Evolutionary conservation across 2,329 filamentous ascomycete genomes (phyloP), one percentile per base, ranked within the genome.

Genomic region (Fusarium sp.): DNA sequence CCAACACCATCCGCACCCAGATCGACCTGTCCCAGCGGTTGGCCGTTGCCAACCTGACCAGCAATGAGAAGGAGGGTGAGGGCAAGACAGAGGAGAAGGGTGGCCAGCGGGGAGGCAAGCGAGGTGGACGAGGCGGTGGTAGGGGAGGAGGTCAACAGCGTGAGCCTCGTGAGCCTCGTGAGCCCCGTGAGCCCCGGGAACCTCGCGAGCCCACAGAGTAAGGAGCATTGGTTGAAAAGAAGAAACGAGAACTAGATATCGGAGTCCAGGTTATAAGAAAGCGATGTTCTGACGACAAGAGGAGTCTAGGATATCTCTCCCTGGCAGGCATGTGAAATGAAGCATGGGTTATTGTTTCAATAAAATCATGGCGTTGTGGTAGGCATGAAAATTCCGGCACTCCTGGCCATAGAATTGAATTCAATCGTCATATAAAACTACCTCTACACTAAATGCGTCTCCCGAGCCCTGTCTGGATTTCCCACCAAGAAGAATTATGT

Each of bases 1-100:
- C 95, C 76, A 99, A 98, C 84, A 97, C 93, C 67, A 97, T 98
- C 80, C 92, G 94, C 78, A 98, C 94, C 69, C 95, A 99, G 82
- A 97, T 99, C 81, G 95, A 98, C 74, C 88, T 99, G 57, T 96
- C 93, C 66, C 96, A 98, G 84, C 88, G 94, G 65, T 83, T 99
- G 73, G 94, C 94, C 49, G 95, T 88, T n/a, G 87, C 90, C 64
- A 84, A 85, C 70, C 82, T 93, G 33, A 76, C 78, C 39, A 76
- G 70, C 61, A 75, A 72, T 63, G 83, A 83, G 37, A 82, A 82
- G 71, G 80, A 81, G 15, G 78, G 75, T 39, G 81, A 84, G 70
- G 75, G 74, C 63, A 83, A 80, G 76, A 67, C 67, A 17, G 80
- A 80, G 44, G 79, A 77, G 43, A 78, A 79, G 55, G 74, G 74